Evolutionary conservation across 306 rosid genomes (phyloP).

Genomic region (Castanospermum australe): DNA sequence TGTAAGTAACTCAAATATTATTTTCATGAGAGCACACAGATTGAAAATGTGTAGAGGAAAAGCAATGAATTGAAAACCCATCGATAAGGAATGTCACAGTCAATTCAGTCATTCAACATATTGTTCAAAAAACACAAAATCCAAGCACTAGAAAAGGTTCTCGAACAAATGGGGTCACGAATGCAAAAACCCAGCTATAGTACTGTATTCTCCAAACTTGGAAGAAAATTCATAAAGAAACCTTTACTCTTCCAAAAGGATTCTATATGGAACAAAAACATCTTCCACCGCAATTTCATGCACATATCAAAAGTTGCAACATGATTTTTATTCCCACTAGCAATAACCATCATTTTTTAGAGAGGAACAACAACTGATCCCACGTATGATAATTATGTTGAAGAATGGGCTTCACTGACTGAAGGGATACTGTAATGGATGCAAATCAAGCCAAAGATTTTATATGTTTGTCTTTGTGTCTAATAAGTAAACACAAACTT

Average conservation of each 20-base stretch:
- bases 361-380: background rate
- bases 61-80: constrained; percentile 8
- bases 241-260: background rate
- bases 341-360: background rate
- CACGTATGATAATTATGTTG: background rate
- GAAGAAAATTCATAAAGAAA: background rate
- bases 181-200: background rate
- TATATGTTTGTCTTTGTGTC: background rate
- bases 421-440: background rate
- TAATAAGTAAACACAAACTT: background rate
- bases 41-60: background rate
- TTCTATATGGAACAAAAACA: background rate
- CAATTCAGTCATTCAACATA: constrained; percentile 8
- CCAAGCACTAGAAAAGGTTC: background rate
- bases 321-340: background rate
- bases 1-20: background rate
- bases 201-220: background rate
- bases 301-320: background rate
- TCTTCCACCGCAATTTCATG: background rate
- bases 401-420: background rate
- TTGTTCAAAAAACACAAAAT: background rate
- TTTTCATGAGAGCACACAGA: background rate
- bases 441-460: background rate
- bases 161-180: background rate
- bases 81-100: background rate